Base-by-base conservation (phyloP, 768 basidiomycete genomes). In the Pleurotus eryngii region DNA sequence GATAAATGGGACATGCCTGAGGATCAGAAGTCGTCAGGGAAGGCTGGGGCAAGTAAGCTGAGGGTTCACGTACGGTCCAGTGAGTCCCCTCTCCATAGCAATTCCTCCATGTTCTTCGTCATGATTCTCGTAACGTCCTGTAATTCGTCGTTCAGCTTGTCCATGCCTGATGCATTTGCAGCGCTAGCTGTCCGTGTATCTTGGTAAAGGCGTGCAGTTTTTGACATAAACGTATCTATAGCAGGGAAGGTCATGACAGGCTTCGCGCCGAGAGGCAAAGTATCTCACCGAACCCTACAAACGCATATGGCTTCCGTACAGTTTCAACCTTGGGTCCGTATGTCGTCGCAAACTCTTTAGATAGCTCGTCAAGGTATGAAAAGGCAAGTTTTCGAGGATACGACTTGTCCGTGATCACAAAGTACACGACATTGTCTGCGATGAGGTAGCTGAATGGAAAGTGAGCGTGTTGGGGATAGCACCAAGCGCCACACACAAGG, bases 61-160 rank as follows among this genome's bases (percentile, higher is more conserved):
- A 11, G n/a, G 60, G 40, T 38, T 40, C 46, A 76, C 90, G 64
- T 67, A 96, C 97, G 81, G 72, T 99, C 97, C 58, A 99, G 80
- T 27, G 93, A 96, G 70, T 99, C 97, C 24, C 97, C 97, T 70
- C 97, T 80, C 97, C 96, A 98, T 49, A 99, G 74, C 51, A 99
- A 76, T 72, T 99, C 97, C 73, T 99, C 97, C 96, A 99, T 99
- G 68, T 99, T 98, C 78, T 99, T 98, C 7, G 97, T 98, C 97
- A 99, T 98, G 72, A 99, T 98, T 62, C 93, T 80, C 49, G 97
- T 98, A 59, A 99, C 97, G 67, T 99, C 97, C 68, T 97, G 94
- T 38, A 99, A 77, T 63, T 99, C 96, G 65, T 94, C 95, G 66
- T 98, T 98, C 46, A 99, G 78, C 72, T 81, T 89, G 70, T 95